Evolutionary conservation across 129 eudicot species (phyloP).

Genomic region (Centella asiatica): DNA sequence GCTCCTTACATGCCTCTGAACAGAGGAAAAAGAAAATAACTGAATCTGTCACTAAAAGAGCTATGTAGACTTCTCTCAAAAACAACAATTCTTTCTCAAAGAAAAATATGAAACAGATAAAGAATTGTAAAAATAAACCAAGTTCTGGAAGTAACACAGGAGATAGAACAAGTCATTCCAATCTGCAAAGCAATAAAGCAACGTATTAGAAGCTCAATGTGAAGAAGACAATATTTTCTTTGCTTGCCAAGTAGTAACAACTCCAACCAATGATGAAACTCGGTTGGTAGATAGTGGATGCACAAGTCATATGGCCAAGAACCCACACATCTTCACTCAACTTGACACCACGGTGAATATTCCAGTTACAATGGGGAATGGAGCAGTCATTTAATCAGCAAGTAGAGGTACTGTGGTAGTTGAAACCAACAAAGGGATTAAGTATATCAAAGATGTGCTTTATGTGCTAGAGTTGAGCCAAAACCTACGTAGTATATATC

Average conservation of each 20-base stretch:
- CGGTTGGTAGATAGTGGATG: too few relatives aligned
- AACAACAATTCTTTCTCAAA: not conserved
- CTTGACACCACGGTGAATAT: conserved; percentile 3
- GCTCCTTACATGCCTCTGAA: conserved; percentile 1
- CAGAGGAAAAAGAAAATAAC: not conserved
- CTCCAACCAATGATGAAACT: too few relatives aligned
- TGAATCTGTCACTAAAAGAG: not conserved
- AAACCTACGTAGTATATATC: conserved; percentile 17
- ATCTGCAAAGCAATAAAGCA: conserved; percentile 6
- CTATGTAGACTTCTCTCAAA: not conserved
- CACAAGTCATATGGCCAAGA: conserved; percentile 6
- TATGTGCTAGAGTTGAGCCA: conserved; percentile 8
- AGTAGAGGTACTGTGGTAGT: conserved; percentile 10
- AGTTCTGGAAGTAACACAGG: too few relatives aligned
- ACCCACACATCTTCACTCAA: not conserved
- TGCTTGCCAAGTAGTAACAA: conserved; percentile 4
- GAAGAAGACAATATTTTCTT: conserved; percentile 4
- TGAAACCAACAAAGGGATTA: conserved; percentile 6
- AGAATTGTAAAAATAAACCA: not conserved
- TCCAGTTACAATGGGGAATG: too few relatives aligned
- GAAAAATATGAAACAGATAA: not conserved
- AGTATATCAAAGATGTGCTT: conserved; percentile 10
- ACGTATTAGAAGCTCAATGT: not conserved
- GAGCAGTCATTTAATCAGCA: conserved; percentile 2
- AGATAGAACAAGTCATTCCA: too few relatives aligned